Percentiles rank a stretch among this genome's conserved stretches.
These are phyloP conservation scores for Meripilus lineatus DNA, from an alignment of 1,284 basidiomycete species.

Conservation along the genomic window DNA sequence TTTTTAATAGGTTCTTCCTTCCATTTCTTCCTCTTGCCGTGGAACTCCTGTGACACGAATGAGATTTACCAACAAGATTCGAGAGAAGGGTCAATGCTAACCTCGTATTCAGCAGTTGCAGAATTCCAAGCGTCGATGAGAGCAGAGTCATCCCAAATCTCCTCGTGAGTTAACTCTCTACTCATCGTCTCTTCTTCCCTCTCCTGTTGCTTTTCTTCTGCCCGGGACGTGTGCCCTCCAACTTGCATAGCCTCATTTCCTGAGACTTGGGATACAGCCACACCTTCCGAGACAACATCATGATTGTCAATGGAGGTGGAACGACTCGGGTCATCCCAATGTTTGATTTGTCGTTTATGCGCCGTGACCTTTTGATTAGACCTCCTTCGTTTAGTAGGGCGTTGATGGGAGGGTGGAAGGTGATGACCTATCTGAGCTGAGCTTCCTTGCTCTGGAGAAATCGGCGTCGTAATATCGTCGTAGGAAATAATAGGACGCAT, in stretches of 20 bases:
- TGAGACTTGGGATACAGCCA: slow-evolving; percentile 17
- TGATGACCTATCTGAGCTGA: slow-evolving; percentile 17
- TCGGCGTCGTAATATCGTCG: slow-evolving; percentile 27
- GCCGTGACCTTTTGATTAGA: slow-evolving; percentile 14
- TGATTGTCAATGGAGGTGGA: slow-evolving; percentile 26
- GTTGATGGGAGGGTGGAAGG: slow-evolving; percentile 12
- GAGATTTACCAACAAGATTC: not conserved
- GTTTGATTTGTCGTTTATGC: slow-evolving; percentile 20
- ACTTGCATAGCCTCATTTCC: slow-evolving; percentile 6
- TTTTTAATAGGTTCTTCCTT: slow-evolving; percentile 62
- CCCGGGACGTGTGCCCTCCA: slow-evolving; percentile 9
- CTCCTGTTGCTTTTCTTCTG: slow-evolving; percentile 14
- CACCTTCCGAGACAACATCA: slow-evolving; percentile 22
- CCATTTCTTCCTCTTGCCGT: slow-evolving; percentile 67
- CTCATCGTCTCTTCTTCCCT: slow-evolving; percentile 43
- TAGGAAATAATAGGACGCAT: slow-evolving; percentile 28
- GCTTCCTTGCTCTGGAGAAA: too few relatives aligned
- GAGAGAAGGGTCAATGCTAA: slow-evolving; percentile 20
- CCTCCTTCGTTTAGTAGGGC: slow-evolving; percentile 28
- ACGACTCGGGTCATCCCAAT: slow-evolving; percentile 43
- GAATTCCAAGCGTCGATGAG: slow-evolving; percentile 78
- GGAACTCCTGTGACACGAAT: not conserved
- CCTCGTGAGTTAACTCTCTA: slow-evolving; percentile 59
- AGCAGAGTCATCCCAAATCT: slow-evolving; percentile 81
- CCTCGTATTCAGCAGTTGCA: slow-evolving; percentile 73